Base-by-base conservation (phyloP, 148 eudicot genomes). In the Salicornia ramosissima region DNA sequence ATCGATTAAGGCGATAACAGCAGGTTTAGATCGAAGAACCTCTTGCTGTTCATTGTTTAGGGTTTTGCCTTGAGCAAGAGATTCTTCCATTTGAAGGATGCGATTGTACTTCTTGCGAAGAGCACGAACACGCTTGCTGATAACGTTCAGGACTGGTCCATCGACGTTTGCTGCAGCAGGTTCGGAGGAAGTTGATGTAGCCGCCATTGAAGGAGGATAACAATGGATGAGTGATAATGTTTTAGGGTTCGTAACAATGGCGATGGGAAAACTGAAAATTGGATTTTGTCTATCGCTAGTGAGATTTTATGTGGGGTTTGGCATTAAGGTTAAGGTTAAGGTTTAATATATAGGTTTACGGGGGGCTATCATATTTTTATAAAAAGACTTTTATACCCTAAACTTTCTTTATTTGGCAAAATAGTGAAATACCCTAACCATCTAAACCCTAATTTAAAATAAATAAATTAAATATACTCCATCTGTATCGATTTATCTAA, bases 111-210 rank as follows among this genome's bases (percentile, higher is more conserved):
- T 94, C 72, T 94, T 94, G 61, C 84, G 85, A 46, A 94, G 85
- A 24, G 86, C 81, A 2, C 98, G 86, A 78, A 94, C 71, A 67
- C 98, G 97, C 46, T 94, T 94, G 78, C 69, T 83, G 84, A 94
- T 75, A 8, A 94, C 28, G 74, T 64, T 87, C 3, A 94, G 84
- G 59, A 88, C 90, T 8, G 98, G 98, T 7, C 98, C 97, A 10
- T 89, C 96, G 30, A 45, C 8, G 59, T 33, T 18, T 30, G 74
- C 92, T 29, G 59, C 16, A 51, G 46, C 16, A 10, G 69, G 25
- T 14, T 56, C 56, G 61, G 77, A 53, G 25, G 82, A 57, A 57
- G 82, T 70, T 1, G 84, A 69, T 7, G 73, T 65, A 0, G 80
- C 79, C 65, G 79, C 74, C 76, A 67, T 73, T 56, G 76, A 22